Evolutionary conservation across 768 basidiomycete genomes (phyloP), one percentile per base, ranked within the genome.

Genomic region (Auricularia sp.): DNA sequence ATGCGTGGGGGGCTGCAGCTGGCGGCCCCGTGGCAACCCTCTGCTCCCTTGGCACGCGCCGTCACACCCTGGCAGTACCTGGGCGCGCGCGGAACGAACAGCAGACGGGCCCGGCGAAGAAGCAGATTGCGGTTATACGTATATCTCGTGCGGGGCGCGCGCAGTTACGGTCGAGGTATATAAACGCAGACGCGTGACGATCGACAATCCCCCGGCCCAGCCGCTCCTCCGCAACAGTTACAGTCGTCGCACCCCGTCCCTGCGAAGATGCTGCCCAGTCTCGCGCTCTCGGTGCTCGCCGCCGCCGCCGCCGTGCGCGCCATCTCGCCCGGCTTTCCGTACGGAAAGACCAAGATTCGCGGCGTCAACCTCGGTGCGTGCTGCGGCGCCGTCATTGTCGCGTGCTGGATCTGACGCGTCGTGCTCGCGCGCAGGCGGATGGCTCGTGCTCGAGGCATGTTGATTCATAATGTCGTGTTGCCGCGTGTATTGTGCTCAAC

Each of bases 271-370:
- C 29, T 29, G 29, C 29, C 29, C 29, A 29, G 29, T 29, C 29
- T 29, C 56, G 56, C 56, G 21, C 18, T 33, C 56, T 59, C 29
- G 56, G 16, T 59, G 56, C 56, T 59, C 56, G 56, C 34, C 6
- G 18, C 21, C 47, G 56, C 56, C 16, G 12, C 56, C 29, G 18
- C 29, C 59, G 64, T 36, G 59, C 23, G 16, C 29, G 56, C 75
- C 12, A 73, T 85, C 65, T 73, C 72, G 36, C 83, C 80, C 23
- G 81, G 84, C 61, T 91, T 91, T 70, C 80, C 88, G 3, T 92
- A 92, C 68, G 90, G 89, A 29, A 79, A 81, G 4, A 66, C 83
- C 75, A 87, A 86, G 69, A 85, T 93, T 60, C 84, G 91, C 12
- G 91, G 91, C 64, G 91, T 93, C 68, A 93, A 89, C 75, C 81